A percentile compares a stretch with the other conserved stretches of the same genome.
Conservation (phyloP, 2,329 filamentous ascomycete genomes). For the Aspergillus aculeatinus region DNA sequence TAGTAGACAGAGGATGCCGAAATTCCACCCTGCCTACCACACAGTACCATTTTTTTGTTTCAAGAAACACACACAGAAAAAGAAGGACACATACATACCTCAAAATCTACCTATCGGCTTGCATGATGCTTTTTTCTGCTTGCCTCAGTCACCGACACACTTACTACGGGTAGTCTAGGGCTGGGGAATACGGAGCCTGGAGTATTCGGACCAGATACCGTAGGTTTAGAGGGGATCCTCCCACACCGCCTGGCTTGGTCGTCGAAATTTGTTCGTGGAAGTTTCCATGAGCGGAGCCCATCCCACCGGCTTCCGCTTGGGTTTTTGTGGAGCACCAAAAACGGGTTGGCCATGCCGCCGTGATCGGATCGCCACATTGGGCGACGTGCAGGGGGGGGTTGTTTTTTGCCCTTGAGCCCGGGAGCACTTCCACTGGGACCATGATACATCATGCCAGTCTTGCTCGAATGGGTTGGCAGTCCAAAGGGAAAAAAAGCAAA, state of each 20-base stretch:
- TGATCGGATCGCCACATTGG: conserved; percentile 29
- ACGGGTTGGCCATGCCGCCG: conserved; percentile 10
- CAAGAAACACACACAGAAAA: no score
- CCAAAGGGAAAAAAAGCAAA: not conserved
- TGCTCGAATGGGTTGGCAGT: not conserved
- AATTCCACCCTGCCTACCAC: not conserved
- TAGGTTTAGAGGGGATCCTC: not conserved
- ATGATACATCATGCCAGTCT: conserved; percentile 7
- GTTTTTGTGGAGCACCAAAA: not conserved
- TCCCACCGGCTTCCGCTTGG: conserved; percentile 19
- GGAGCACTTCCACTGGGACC: conserved; percentile 2
- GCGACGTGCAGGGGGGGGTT: conserved; percentile 20
- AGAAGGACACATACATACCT: not conserved
- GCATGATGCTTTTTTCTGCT: not conserved
- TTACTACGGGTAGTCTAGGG: conserved; percentile 4
- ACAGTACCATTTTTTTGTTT: no score
- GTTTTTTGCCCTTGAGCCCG: not conserved
- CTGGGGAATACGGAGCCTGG: not conserved
- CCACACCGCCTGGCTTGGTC: conserved; percentile 16
- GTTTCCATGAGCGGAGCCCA: conserved; percentile 25
- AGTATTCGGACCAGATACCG: no score
- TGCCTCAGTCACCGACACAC: not conserved
- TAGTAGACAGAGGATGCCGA: not conserved
- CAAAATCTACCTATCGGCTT: not conserved
- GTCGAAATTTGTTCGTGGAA: conserved; percentile 18